Evolutionary conservation across 2,329 filamentous ascomycete species (phyloP).

Genomic region (Periconia macrospinosa): DNA sequence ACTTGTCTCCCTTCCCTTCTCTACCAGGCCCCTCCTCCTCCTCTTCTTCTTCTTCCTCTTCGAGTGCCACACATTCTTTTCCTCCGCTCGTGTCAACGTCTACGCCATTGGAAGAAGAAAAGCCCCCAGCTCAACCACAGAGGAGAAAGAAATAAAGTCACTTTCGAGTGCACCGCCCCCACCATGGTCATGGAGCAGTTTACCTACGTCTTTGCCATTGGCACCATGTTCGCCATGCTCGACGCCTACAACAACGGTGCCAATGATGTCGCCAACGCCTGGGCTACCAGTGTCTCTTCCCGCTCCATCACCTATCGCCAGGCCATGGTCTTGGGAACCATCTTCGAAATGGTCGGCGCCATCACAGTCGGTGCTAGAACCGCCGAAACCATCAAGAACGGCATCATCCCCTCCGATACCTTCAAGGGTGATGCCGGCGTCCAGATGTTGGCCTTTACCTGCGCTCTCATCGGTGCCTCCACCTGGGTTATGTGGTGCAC

Average conservation of each 20-base stretch:
- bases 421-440: conserved; percentile 51
- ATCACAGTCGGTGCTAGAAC: conserved; percentile 54
- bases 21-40: background rate
- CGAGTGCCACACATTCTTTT: background rate
- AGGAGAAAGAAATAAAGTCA: background rate
- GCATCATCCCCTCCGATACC: conserved; percentile 53
- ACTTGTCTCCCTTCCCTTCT: background rate
- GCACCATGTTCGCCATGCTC: conserved; percentile 74
- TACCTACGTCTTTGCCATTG: conserved; percentile 73
- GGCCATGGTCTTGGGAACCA: conserved; percentile 53
- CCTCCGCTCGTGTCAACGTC: background rate
- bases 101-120: background rate
- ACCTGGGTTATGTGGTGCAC: conserved; percentile 83
- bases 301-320: conserved; percentile 71
- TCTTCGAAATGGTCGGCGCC: conserved; percentile 53
- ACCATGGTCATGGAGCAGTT: conserved; percentile 45
- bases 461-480: conserved; percentile 64
- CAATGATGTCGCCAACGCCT: conserved; percentile 84
- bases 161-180: conserved; percentile 1
- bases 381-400: conserved; percentile 78
- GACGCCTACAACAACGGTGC: conserved; percentile 80
- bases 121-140: background rate
- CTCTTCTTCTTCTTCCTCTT: background rate
- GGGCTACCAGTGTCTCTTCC: conserved; percentile 82
- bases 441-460: conserved; percentile 60